These are phyloP conservation scores for Clonostachys chloroleuca DNA, from an alignment of 2,329 filamentous ascomycete species.

Conservation along the genomic window DNA sequence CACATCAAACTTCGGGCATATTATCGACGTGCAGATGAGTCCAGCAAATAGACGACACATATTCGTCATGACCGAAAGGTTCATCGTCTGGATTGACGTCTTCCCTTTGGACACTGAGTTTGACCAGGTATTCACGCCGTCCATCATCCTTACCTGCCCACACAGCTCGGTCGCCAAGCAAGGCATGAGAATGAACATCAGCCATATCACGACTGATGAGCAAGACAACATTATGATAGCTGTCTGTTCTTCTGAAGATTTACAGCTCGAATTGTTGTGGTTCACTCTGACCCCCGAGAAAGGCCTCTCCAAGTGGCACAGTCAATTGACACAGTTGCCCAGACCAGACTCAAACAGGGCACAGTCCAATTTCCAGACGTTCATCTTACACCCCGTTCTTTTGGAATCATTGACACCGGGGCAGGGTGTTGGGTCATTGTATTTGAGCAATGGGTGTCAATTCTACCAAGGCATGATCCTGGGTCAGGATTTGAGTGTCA, in stretches of 20 bases:
- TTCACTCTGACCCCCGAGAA: constrained; percentile 15
- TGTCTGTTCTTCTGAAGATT: constrained; percentile 20
- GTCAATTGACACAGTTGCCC: constrained; percentile 22
- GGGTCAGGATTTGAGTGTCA: constrained; percentile 33
- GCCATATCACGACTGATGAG: constrained; percentile 11
- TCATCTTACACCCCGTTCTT: constrained; percentile 14
- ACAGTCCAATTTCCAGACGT: not conserved
- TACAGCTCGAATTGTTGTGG: constrained; percentile 28
- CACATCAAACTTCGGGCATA: constrained; percentile 16
- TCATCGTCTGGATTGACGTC: constrained; percentile 44
- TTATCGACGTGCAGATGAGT: constrained; percentile 52
- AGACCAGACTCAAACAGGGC: constrained; percentile 2
- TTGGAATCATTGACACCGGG: constrained; percentile 7
- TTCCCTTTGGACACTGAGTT: constrained; percentile 7
- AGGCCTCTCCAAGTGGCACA: constrained; percentile 27
- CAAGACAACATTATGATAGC: constrained; percentile 20
- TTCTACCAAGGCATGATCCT: constrained; percentile 44
- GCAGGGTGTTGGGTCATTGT: constrained; percentile 16
- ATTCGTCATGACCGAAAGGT: constrained; percentile 53
- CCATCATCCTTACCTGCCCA: constrained; percentile 18
- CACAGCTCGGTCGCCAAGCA: constrained; percentile 16
- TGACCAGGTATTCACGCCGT: constrained; percentile 9
- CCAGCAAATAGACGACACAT: constrained; percentile 40
- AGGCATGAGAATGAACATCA: constrained; percentile 19
- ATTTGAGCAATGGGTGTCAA: constrained; percentile 23